phyloP scores from a whole-genome alignment of 177 flowering plant genomes.

The Vitis hybrid region DNA sequence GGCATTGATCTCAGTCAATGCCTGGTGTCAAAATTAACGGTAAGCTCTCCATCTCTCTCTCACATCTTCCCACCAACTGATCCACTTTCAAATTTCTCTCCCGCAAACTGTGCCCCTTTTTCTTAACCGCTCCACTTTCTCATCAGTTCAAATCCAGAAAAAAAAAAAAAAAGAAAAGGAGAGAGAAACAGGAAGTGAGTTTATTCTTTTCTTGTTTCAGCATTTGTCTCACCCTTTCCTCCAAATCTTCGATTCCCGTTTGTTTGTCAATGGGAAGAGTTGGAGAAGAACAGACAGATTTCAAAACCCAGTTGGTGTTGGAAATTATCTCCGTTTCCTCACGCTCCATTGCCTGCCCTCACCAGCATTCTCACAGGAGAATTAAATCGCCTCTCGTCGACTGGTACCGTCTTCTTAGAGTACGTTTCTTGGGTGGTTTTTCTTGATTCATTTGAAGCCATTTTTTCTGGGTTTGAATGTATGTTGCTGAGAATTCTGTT shows the following conservation, averaged over 20 bases:
- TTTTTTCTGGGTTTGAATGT: neutral
- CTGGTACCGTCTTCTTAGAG: slow-evolving; percentile 80
- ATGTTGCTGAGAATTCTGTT: neutral
- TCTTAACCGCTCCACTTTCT: slow-evolving; percentile 60
- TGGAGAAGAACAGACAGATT: slow-evolving; percentile 26
- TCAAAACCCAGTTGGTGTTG: slow-evolving; percentile 51
- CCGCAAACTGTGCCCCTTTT: slow-evolving; percentile 44
- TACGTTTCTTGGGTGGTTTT: slow-evolving; percentile 27
- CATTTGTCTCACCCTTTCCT: neutral
- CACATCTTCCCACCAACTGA: slow-evolving; percentile 30
- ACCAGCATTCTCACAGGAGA: slow-evolving; percentile 10
- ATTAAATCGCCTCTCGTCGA: slow-evolving; percentile 49
- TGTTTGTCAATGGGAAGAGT: slow-evolving; percentile 21
- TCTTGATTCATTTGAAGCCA: neutral
- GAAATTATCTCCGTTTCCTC: slow-evolving; percentile 55
- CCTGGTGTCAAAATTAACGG: no score
- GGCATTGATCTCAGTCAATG: no score
- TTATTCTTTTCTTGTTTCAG: neutral
- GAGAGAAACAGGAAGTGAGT: neutral
- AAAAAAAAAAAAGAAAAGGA: no score
- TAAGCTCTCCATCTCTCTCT: slow-evolving; percentile 11
- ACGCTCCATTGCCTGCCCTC: slow-evolving; percentile 29
- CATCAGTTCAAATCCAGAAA: neutral
- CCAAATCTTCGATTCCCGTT: neutral
- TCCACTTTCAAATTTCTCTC: slow-evolving; percentile 40